Conservation (phyloP, 1,284 basidiomycete species). For the Ustilago trichophora region DNA sequence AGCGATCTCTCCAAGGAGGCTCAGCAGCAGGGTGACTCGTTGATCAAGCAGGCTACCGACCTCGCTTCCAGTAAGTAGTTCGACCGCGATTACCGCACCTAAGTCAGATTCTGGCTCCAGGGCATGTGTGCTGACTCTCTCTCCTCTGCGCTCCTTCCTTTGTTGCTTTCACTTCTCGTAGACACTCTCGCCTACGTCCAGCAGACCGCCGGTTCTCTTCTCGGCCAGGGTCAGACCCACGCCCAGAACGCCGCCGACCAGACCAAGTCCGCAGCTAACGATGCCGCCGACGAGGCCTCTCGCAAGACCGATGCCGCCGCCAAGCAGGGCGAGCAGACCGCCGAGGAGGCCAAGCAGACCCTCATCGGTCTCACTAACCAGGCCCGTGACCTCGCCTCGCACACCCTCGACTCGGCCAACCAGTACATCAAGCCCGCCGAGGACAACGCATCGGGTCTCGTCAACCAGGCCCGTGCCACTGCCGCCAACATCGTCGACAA, state of each 20-base stretch:
- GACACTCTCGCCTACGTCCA: conserved; percentile 50
- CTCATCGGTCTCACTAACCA: conserved; percentile 46
- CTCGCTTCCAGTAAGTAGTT: conserved; percentile 49
- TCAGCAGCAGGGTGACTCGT: conserved; percentile 34
- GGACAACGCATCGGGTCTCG: conserved; percentile 32
- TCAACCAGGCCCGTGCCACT: conserved; percentile 43
- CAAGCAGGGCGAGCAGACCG: conserved; percentile 44
- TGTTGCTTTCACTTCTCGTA: neutral
- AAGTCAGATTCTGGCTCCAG: no score
- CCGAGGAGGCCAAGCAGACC: conserved; percentile 51
- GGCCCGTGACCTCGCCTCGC: conserved; percentile 46
- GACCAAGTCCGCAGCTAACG: conserved; percentile 43
- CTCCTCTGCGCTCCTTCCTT: no score
- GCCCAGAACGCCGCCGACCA: conserved; percentile 39
- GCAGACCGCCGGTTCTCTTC: conserved; percentile 43
- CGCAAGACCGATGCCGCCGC: conserved; percentile 33
- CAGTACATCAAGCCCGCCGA: conserved; percentile 54
- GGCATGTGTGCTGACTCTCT: conserved; percentile 2
- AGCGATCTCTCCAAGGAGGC: no score
- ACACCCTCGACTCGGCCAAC: conserved; percentile 54
- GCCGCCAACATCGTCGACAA: conserved; percentile 42
- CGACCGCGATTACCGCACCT: no score
- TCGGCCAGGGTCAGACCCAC: conserved; percentile 42
- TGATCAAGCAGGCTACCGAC: conserved; percentile 46
- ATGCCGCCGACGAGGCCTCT: conserved; percentile 46